Evolutionary conservation across 2,329 filamentous ascomycete genomes (phyloP), one percentile per base, ranked within the genome.

Genomic region (Trichoderma cornu-damae): DNA sequence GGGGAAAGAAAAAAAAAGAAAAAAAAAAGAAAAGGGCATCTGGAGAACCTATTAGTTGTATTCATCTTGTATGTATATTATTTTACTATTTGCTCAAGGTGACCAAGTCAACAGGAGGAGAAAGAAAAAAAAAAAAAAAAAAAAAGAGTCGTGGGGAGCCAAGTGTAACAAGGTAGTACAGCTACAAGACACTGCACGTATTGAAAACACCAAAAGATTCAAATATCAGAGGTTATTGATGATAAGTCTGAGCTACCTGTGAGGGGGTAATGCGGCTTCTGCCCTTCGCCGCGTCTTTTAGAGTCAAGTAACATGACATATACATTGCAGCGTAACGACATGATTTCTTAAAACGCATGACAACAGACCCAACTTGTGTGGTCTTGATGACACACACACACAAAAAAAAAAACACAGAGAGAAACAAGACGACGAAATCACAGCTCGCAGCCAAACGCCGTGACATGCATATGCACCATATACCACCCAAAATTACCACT

Each of bases 401-500:
- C 20, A 51, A 51, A 30, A 22, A 30, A 2, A 42, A 30, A 40
- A 11, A 6, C 1, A 49, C 37, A 26, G 14, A 12, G 18, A 30
- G 30, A 35, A 28, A 32, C 40, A 24, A 28, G 20, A 38, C 24
- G 22, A 11, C 16, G 20, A 38, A 48, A 46, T 35, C 26, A 47
- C 32, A 55, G 22, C 24, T 47, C 32, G 51, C 24, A 55, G 24
- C 58, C 43, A 50, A 57, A 58, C 58, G 58, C 58, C 58, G 38
- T 57, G 52, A 51, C 54, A 60, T 60, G 58, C 58, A 60, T 60
- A 60, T 57, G 47, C 54, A 43, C 38, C 52, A 58, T 60, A 57
- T 60, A 48, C 51, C 51, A 24, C 32, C 51, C 42, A 55, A 46
- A 54, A 47, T 55, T 35, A 55, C 6, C 51, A 47, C 51, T 26